Percentiles rank a stretch among this genome's conserved stretches.
Evolutionary conservation across 805 yeast genomes (phyloP).

Genomic region (Starmerella floricola): DNA sequence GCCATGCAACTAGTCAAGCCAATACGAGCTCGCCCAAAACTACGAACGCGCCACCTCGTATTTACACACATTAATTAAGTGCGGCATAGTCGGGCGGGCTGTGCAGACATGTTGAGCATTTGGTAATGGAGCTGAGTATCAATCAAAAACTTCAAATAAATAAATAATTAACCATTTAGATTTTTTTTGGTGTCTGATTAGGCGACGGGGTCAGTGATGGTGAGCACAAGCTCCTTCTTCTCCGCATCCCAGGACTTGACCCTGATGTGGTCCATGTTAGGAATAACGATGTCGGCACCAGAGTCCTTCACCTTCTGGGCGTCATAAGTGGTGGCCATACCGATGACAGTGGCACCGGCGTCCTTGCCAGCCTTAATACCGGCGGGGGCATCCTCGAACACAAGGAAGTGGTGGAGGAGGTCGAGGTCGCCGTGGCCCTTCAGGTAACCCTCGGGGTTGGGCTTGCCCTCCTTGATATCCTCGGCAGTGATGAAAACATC

Average conservation of each 20-base stretch:
- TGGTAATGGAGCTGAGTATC: background rate
- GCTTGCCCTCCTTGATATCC: conserved; percentile 69
- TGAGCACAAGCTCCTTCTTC: conserved; percentile 24
- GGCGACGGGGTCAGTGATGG: conserved; percentile 20
- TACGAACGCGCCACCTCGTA: too few relatives aligned
- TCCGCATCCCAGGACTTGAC: conserved; percentile 41
- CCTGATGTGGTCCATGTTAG: conserved; percentile 52
- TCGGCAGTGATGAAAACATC: conserved; percentile 72
- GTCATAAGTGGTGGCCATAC: conserved; percentile 70
- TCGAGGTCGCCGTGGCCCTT: conserved; percentile 29
- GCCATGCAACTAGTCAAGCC: too few relatives aligned
- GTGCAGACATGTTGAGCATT: too few relatives aligned
- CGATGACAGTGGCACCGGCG: conserved; percentile 73
- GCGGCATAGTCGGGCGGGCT: too few relatives aligned
- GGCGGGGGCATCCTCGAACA: conserved; percentile 84
- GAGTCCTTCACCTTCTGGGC: conserved; percentile 55
- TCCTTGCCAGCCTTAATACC: conserved; percentile 74
- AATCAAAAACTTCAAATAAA: conserved; percentile 1
- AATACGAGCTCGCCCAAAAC: too few relatives aligned
- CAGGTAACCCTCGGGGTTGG: conserved; percentile 72
- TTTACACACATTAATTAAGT: too few relatives aligned
- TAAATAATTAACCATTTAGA: conserved; percentile 1
- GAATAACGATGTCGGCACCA: conserved; percentile 74
- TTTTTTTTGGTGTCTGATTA: background rate
- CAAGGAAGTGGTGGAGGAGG: conserved; percentile 33